Percentiles rank a stretch among this genome's conserved stretches.
Conservation (phyloP, 805 yeast species). For the Sugiyamaella lignohabitans region DNA sequence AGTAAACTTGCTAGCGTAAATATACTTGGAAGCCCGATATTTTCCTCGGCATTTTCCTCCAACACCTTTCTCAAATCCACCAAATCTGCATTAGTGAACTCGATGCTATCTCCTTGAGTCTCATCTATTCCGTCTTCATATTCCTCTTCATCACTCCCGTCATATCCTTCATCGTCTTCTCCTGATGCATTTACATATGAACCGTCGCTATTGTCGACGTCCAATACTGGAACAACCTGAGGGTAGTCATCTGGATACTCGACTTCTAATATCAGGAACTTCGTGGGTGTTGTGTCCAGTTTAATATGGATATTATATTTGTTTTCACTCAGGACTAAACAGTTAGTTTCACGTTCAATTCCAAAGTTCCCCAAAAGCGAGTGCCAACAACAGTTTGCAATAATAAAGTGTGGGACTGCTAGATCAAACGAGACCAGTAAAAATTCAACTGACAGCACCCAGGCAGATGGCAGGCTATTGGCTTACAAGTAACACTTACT, state of each 20-base stretch:
- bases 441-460: no score
- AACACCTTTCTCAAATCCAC: conserved; percentile 24
- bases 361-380: no score
- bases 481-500: conserved; percentile 11
- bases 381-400: no score
- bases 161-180: conserved; percentile 48
- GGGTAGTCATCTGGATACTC: conserved; percentile 77
- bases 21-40: conserved; percentile 86
- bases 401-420: no score
- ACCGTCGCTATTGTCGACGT: conserved; percentile 34
- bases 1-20: conserved; percentile 71
- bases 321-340: conserved; percentile 36
- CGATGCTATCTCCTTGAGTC: conserved; percentile 40
- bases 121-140: conserved; percentile 41
- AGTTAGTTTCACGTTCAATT: conserved; percentile 9
- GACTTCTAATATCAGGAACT: conserved; percentile 50
- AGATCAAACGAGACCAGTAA: no score
- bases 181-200: conserved; percentile 29
- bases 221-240: conserved; percentile 61
- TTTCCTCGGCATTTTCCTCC: conserved; percentile 50
- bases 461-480: no score
- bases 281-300: conserved; percentile 64
- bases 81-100: conserved; percentile 10
- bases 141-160: conserved; percentile 33
- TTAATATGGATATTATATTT: conserved; percentile 52